Percentiles rank a stretch among this genome's conserved stretches.
Evolutionary conservation across 1,139 yeast species (phyloP).

Genomic region (Kurtzmaniella quercitrusa): DNA sequence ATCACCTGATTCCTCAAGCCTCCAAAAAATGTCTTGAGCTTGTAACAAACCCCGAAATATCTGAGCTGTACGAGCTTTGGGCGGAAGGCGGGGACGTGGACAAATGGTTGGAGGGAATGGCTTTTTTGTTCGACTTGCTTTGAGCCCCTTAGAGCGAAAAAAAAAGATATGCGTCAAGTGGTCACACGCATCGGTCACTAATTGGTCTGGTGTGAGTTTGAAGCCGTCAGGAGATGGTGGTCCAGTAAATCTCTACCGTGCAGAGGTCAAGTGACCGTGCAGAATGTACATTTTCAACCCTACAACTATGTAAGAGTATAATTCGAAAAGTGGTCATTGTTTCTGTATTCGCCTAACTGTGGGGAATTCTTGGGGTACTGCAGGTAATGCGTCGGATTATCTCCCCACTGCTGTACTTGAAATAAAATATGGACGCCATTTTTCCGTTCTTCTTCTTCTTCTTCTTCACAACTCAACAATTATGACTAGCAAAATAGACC

Average conservation of each 20-base stretch:
- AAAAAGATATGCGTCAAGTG: not conserved
- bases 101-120: not conserved
- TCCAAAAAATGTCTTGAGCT: conserved; percentile 3
- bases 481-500: conserved; percentile 28
- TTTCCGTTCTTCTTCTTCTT: not conserved
- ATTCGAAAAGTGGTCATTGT: too few species aligned
- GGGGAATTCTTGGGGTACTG: not conserved
- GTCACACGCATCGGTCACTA: not conserved
- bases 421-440: not conserved
- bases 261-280: too few species aligned
- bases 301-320: too few species aligned
- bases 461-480: too few species aligned
- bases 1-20: conserved; percentile 1
- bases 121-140: not conserved
- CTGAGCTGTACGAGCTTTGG: conserved; percentile 11
- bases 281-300: too few species aligned
- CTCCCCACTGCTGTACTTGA: not conserved
- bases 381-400: not conserved
- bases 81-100: conserved; percentile 5
- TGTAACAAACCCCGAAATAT: conserved; percentile 4
- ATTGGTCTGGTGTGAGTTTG: too few species aligned
- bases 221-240: too few species aligned
- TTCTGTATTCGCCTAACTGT: not conserved
- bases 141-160: too few species aligned
- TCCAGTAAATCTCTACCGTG: too few species aligned